Evolutionary conservation across 768 basidiomycete genomes (phyloP), one percentile per base, ranked within the genome.

Genomic region (Mycena amicta): DNA sequence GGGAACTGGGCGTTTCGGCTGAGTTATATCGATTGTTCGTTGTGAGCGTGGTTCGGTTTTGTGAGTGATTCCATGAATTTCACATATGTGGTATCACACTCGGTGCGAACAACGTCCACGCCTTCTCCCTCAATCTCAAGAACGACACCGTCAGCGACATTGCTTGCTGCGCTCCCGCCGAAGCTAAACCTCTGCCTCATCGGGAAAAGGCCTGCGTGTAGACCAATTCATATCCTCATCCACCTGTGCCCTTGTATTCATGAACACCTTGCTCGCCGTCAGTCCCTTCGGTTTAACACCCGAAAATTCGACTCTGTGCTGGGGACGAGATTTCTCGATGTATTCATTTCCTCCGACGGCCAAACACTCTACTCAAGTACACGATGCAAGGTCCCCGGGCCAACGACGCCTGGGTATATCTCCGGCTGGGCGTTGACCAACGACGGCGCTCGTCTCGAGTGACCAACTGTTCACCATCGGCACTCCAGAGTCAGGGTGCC

Each of bases 241-340:
- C 3, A 47, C 46, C 1, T 63, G 66, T 2, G 40, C 60, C 29
- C 56, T 67, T 15, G 20, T 25, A 8, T 65, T 55, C 37, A 65
- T 61, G 4, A 55, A 57, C 39, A 20, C 45, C 11, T 57, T 56
- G 4, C 63, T 67, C 3, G 61, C 66, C 8, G 57, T 63, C 8
- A 67, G 63, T 3, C 66, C 66, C 2, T 67, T 67, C 50, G 66
- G 65, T 55, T 23, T 49, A 5, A 29, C 47, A 13, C 47, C 47
- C n/a, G 47, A 12, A 12, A 49, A 49, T 23, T 12, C 47, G 27
- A 49, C 6, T 29, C 2, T 61, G 12, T 67, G 65, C 39, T 67
- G 66, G 66, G 61, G 66, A n/a, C 23, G 66, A 67, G n/a, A n/a
- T n/a, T n/a, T n/a, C n/a, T n/a, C 46, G 66, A 67, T 20, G 59